These are phyloP conservation scores for Pythium guiyangense DNA, from an alignment of 352 stramenopile species.

Conservation along the genomic window DNA sequence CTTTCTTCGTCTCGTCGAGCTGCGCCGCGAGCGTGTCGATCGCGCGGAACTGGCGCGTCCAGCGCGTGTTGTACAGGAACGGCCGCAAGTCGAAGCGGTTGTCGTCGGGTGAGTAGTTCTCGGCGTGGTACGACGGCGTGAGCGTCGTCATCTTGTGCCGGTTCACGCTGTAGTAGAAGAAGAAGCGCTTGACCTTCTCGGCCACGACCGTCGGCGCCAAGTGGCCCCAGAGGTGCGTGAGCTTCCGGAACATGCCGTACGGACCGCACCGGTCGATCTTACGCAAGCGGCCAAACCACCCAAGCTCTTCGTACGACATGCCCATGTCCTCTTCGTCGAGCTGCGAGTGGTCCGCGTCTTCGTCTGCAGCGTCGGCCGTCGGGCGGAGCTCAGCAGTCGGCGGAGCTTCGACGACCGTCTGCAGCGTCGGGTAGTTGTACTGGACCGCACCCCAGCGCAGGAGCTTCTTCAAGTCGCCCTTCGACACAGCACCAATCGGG, in stretches of 20 bases:
- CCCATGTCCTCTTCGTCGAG: slow-evolving; percentile 99
- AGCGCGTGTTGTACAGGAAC: slow-evolving; percentile 97
- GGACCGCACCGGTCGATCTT: slow-evolving; percentile 96
- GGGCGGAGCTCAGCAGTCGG: slow-evolving; percentile 91
- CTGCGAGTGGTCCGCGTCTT: slow-evolving; percentile 88
- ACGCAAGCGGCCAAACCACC: slow-evolving; percentile 92
- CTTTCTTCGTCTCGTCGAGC: slow-evolving; percentile 51
- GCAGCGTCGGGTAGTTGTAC: slow-evolving; percentile 90
- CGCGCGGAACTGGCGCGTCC: slow-evolving; percentile 93
- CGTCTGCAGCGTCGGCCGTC: slow-evolving; percentile 75
- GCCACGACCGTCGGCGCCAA: slow-evolving; percentile 71
- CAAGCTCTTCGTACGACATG: slow-evolving; percentile 98
- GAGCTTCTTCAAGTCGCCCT: slow-evolving; percentile 96
- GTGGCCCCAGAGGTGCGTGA: slow-evolving; percentile 86
- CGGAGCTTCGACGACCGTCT: slow-evolving; percentile 91
- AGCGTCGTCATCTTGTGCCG: slow-evolving; percentile 99
- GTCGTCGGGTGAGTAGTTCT: slow-evolving; percentile 98
- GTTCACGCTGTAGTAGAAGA: slow-evolving; percentile 98
- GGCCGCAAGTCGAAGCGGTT: slow-evolving; percentile 98
- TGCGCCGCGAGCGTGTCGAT: slow-evolving; percentile 91
- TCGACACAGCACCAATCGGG: slow-evolving; percentile 96
- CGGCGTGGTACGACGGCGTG: slow-evolving; percentile 97
- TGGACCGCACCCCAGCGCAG: slow-evolving; percentile 89
- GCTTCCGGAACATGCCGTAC: slow-evolving; percentile 92
- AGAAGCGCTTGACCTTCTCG: slow-evolving; percentile 96